These are phyloP conservation scores for Henckelia pumila DNA, from an alignment of 257 asterid genomes.

Conservation along the genomic window DNA sequence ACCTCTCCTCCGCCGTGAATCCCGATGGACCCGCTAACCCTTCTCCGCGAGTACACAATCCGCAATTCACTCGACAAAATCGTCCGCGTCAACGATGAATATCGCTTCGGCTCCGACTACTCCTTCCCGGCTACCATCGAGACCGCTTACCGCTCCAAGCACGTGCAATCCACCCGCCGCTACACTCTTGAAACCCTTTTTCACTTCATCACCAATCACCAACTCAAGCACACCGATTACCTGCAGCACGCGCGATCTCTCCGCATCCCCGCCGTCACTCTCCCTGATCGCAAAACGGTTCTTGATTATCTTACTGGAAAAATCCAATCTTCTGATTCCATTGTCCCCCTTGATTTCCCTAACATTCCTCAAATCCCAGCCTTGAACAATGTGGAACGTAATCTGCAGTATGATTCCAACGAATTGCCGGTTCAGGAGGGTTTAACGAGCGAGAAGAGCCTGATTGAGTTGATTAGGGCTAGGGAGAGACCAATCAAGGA, in stretches of 20 bases:
- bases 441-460: conserved; percentile 29
- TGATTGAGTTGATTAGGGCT: conserved; percentile 58
- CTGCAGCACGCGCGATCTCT: conserved; percentile 72
- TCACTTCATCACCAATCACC: conserved; percentile 76
- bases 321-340: conserved; percentile 66
- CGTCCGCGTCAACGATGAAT: conserved; percentile 60
- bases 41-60: conserved; percentile 85
- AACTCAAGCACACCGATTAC: conserved; percentile 82
- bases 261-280: conserved; percentile 72
- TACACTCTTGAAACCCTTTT: conserved; percentile 95
- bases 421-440: conserved; percentile 25
- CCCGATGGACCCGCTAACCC: conserved; percentile 82
- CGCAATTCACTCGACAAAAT: conserved; percentile 63
- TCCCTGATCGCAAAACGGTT: conserved; percentile 83
- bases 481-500: conserved; percentile 80
- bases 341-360: conserved; percentile 45
- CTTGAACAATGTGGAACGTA: conserved; percentile 30
- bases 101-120: conserved; percentile 78
- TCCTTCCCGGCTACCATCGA: conserved; percentile 79
- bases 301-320: conserved; percentile 90
- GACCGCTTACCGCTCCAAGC: conserved; percentile 83
- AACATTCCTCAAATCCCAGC: conserved; percentile 30
- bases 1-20: not conserved
- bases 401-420: conserved; percentile 31
- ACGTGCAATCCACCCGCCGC: conserved; percentile 59